phyloP scores from a whole-genome alignment of 2,329 filamentous ascomycete genomes.

The Allantophomopsis lycopodina region DNA sequence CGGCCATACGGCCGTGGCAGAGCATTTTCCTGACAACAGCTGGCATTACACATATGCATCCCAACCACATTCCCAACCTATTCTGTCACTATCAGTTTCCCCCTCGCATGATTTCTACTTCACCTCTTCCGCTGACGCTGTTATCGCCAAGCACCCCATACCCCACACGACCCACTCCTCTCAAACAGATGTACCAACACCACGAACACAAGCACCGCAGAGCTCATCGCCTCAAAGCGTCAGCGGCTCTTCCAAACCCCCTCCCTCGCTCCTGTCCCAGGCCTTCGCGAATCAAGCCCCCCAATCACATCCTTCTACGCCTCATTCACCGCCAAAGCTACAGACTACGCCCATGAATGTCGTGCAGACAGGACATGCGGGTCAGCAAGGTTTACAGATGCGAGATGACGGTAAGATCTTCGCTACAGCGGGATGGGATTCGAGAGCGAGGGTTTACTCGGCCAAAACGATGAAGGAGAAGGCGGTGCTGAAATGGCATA shows the following conservation, averaged over 20 bases:
- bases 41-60: slow-evolving; percentile 48
- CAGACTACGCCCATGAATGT: slow-evolving; percentile 34
- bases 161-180: slow-evolving; percentile 16
- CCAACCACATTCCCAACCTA: slow-evolving; percentile 63
- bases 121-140: slow-evolving; percentile 71
- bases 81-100: slow-evolving; percentile 55
- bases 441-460: slow-evolving; percentile 68
- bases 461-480: slow-evolving; percentile 71
- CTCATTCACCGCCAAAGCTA: background rate
- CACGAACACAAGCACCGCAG: slow-evolving; percentile 2
- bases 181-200: background rate
- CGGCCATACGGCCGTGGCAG: slow-evolving; percentile 56
- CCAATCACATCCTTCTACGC: background rate
- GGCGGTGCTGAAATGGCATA: slow-evolving; percentile 90
- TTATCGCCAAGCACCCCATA: slow-evolving; percentile 65
- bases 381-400: slow-evolving; percentile 70
- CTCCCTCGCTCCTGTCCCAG: background rate
- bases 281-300: background rate
- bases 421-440: slow-evolving; percentile 89
- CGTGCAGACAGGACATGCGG: slow-evolving; percentile 72
- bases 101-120: slow-evolving; percentile 45
- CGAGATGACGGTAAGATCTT: slow-evolving; percentile 73
- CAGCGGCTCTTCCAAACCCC: background rate
- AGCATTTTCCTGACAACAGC: slow-evolving; percentile 28
- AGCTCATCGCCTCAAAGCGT: background rate